Evolutionary conservation across 2,329 filamentous ascomycete genomes (phyloP), one percentile per base, ranked within the genome.

Genomic region (Microdochium nivale): DNA sequence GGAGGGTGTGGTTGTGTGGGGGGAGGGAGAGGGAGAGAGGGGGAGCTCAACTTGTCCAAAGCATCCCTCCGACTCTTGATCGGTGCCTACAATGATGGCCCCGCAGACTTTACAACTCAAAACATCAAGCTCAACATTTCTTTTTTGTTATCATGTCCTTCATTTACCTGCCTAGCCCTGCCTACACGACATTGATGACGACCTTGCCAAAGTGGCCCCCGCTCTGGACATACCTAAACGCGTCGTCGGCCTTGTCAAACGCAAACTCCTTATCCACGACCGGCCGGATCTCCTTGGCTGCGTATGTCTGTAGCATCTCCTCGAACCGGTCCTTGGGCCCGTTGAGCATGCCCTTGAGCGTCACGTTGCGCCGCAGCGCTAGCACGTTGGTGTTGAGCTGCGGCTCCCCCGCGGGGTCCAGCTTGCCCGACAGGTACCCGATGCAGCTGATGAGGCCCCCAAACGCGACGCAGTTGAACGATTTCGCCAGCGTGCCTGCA

Each of bases 171-270:
- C n/a, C n/a, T n/a, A n/a, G 11, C 27, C 27, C 16, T 19, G 23
- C 23, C 40, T 44, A 47, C 46, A 24, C 24, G 16, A 73, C 67
- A 56, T 62, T 74, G 51, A 83, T 67, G 9, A 77, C 70, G 27
- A 83, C 69, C 65, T 83, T 83, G 24, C 80, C 79, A 60, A 83
- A 79, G 57, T 82, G 78, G 55, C 70, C 72, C 33, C 78, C 75
- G 37, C 68, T 70, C 58, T 64, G 74, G 62, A 81, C 66, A 58
- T 79, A 79, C 55, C 74, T 63, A 55, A 81, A 72, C 5, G 79
- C 80, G 57, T 77, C 69, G 49, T 65, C 67, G 14, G 69, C 70
- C 60, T 78, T 62, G 3, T 66, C 70, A 57, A 80, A 74, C 21
- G 49, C 59, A 57, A 79, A 80, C 3, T 71, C 67, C 56, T 62